Evolutionary conservation across 2,329 filamentous ascomycete species (phyloP).

Genomic region (Fusarium sp.): DNA sequence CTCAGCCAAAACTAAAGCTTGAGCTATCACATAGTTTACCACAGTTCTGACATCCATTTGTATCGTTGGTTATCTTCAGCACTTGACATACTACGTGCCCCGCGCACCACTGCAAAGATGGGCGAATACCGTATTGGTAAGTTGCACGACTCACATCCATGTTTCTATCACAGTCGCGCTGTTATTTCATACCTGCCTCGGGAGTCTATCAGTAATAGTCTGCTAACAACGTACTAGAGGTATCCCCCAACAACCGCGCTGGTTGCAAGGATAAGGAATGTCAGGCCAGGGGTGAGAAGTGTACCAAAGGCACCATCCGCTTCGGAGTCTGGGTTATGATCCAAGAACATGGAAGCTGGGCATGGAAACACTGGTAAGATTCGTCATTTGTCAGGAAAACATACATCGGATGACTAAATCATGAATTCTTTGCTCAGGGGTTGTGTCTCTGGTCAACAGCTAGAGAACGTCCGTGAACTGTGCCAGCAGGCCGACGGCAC

Average conservation of each 20-base stretch:
- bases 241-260: conserved; percentile 77
- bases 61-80: conserved; percentile 28
- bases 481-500: conserved; percentile 60
- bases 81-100: conserved; percentile 5
- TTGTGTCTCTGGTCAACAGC: conserved; percentile 82
- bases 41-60: conserved; percentile 3
- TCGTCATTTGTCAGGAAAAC: background rate
- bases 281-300: conserved; percentile 86
- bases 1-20: conserved; percentile 10
- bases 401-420: conserved; percentile 1
- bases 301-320: conserved; percentile 82
- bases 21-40: background rate
- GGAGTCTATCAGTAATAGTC: conserved; percentile 16
- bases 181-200: background rate
- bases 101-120: conserved; percentile 51
- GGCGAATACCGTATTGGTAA: conserved; percentile 61
- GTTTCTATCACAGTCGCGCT: background rate
- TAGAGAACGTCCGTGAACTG: conserved; percentile 72
- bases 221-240: conserved; percentile 64
- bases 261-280: conserved; percentile 79
- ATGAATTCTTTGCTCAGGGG: conserved; percentile 70
- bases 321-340: conserved; percentile 79
- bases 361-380: conserved; percentile 87
- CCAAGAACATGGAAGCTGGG: conserved; percentile 71
- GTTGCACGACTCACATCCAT: conserved; percentile 36